Base-by-base conservation (phyloP, 371 early-diverging fungal species). In the Neoconidiobolus thromboides region DNA sequence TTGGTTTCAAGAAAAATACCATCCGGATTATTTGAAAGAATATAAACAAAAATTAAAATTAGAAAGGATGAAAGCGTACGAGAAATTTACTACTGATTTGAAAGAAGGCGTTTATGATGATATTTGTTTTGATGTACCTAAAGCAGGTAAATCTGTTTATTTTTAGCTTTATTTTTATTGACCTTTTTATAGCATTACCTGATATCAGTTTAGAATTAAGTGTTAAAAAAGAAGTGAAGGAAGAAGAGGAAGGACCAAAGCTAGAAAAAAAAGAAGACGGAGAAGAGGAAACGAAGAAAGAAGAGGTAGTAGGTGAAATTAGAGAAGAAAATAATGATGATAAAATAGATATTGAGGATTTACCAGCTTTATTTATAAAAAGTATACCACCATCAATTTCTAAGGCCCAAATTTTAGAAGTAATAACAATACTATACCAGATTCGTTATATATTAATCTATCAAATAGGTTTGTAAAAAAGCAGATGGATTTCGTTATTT, bases 401-500 rank as follows among this genome's bases (percentile, higher is more conserved):
- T 10, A 76, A 92, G 46, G 68, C 73, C 14, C 76, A 79, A 36
- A 73, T 96, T 36, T 69, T 82, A 52, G 87, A 86, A 68, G 87
- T 90, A 71, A 26, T 26, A 26, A 26, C 26, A 26, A 26, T 26
- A 26, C 63, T 69, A 48, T 39, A 44, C 7, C 7, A 41, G n/a
- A n/a, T 46, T 26, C 36, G 10, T 41, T 7, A 58, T 55, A 49
- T 10, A 37, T 47, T 48, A 46, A 46, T 26, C n/a, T 52, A 9
- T 39, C 56, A 7, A 12, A 7, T 44, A 89, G 85, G 72, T 81
- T 66, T 87, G 84, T 60, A 65, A 71, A 50, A 74, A 78, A 49
- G 74, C 82, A 2, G 76, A 78, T 2, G 91, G 93, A 0, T 94
- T 87, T 71, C 72, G 81, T 64, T 82, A 82, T 70, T 69, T 93